These are phyloP conservation scores for Dendrobium chrysotoxum DNA, from an alignment of 106 monocot genomes.

Conservation along the genomic window DNA sequence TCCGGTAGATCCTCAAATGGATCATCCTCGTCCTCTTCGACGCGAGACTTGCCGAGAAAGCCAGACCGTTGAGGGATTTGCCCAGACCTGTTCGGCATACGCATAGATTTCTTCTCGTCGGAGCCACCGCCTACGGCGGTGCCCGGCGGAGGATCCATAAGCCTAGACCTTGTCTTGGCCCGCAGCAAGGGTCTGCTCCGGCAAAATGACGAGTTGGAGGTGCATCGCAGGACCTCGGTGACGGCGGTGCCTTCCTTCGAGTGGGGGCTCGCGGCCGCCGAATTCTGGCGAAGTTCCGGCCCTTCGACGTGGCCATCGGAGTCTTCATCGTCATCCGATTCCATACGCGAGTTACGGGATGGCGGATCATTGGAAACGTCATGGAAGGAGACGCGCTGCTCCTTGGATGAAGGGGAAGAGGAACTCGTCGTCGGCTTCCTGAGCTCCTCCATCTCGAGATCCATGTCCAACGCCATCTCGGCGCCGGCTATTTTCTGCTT, in stretches of 20 bases:
- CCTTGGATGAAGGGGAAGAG: constrained; percentile 18
- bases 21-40: constrained; percentile 52
- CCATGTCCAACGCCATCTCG: constrained; percentile 37
- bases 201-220: constrained; percentile 25
- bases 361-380: constrained; percentile 7
- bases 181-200: constrained; percentile 17
- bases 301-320: constrained; percentile 3
- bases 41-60: constrained; percentile 13
- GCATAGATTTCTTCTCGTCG: constrained; percentile 16
- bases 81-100: constrained; percentile 15
- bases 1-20: constrained; percentile 54
- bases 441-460: constrained; percentile 55
- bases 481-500: constrained; percentile 32
- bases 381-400: constrained; percentile 43
- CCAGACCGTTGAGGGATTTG: constrained; percentile 16
- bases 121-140: not conserved
- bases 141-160: constrained; percentile 31
- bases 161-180: constrained; percentile 35
- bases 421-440: constrained; percentile 5
- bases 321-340: constrained; percentile 4
- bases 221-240: constrained; percentile 27
- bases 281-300: not conserved
- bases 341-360: not conserved
- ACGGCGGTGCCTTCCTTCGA: not conserved
- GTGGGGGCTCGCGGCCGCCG: not conserved